phyloP scores from a whole-genome alignment of 805 yeast species.

The Phaffomyces opuntiae region DNA sequence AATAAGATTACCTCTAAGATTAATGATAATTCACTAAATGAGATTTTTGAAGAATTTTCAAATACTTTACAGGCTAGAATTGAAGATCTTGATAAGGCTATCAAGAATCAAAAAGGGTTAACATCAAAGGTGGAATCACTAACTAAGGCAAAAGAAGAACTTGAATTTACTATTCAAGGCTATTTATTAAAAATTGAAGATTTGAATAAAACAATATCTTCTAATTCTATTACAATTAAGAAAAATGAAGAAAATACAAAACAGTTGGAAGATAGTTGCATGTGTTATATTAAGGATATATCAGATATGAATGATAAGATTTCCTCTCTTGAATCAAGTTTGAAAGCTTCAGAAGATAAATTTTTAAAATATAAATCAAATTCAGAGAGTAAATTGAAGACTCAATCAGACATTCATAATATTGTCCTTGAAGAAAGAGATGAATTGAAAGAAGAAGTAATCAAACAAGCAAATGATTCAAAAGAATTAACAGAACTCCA shows the following conservation, averaged over 20 bases:
- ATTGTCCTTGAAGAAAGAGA: slow-evolving; percentile 25
- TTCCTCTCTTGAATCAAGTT: background rate
- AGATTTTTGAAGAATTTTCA: slow-evolving; percentile 8
- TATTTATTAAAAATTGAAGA: background rate
- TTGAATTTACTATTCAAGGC: background rate
- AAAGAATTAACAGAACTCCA: slow-evolving; percentile 21
- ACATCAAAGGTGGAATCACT: slow-evolving; percentile 3
- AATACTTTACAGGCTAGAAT: slow-evolving; percentile 7
- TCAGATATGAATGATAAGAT: background rate
- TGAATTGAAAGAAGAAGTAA: slow-evolving; percentile 20
- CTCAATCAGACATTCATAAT: slow-evolving; percentile 28
- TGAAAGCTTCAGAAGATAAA: slow-evolving; percentile 12
- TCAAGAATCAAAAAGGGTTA: slow-evolving; percentile 13
- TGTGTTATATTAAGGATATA: background rate
- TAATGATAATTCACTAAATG: background rate
- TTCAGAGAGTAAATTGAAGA: slow-evolving; percentile 29
- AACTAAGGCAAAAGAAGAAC: background rate
- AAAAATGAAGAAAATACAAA: background rate
- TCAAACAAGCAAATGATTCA: slow-evolving; percentile 17
- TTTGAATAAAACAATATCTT: background rate
- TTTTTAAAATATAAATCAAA: slow-evolving; percentile 16
- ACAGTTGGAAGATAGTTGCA: background rate
- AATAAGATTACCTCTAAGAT: background rate
- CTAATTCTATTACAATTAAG: background rate
- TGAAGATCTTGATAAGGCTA: slow-evolving; percentile 14